phyloP scores from a whole-genome alignment of 805 yeast species.

The Yamadazyma takamatsuzukensis region DNA sequence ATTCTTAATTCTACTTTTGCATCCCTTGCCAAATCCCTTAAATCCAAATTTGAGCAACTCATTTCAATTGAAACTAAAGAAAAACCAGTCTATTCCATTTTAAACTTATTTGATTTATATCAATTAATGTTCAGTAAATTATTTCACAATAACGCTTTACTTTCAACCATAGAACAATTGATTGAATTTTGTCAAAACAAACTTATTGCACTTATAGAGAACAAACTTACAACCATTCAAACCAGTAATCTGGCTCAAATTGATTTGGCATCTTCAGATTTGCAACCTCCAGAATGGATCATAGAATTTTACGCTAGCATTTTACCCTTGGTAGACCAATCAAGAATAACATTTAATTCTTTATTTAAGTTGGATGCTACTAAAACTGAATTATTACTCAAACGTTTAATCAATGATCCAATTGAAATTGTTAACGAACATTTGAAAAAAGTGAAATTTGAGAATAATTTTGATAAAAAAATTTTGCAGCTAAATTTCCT shows the following conservation, averaged over 20 bases:
- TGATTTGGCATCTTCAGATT: conserved; percentile 45
- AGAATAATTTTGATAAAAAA: conserved; percentile 28
- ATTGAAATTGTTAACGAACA: conserved; percentile 36
- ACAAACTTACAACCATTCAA: conserved; percentile 28
- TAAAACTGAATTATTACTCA: conserved; percentile 33
- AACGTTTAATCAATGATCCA: conserved; percentile 46
- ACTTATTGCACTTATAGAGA: conserved; percentile 21
- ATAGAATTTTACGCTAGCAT: conserved; percentile 60
- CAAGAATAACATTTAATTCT: conserved; percentile 23
- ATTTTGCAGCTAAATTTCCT: conserved; percentile 56
- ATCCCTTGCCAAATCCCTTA: conserved; percentile 56
- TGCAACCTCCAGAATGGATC: conserved; percentile 84
- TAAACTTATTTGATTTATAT: conserved; percentile 65
- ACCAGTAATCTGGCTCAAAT: conserved; percentile 37
- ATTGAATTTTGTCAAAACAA: conserved; percentile 24
- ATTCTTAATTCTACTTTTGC: conserved; percentile 48
- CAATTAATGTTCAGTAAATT: conserved; percentile 60
- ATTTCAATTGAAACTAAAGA: conserved; percentile 62
- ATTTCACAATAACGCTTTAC: conserved; percentile 14
- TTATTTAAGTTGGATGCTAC: conserved; percentile 40
- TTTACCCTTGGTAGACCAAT: conserved; percentile 51
- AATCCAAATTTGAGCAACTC: conserved; percentile 63
- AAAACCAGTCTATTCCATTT: conserved; percentile 52
- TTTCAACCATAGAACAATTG: conserved; percentile 19
- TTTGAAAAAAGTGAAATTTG: conserved; percentile 22